Percentiles rank a stretch among this genome's conserved stretches.
Evolutionary conservation across 176 grass and related monocot genomes (phyloP).

Genomic region (Aegilops tauschii): DNA sequence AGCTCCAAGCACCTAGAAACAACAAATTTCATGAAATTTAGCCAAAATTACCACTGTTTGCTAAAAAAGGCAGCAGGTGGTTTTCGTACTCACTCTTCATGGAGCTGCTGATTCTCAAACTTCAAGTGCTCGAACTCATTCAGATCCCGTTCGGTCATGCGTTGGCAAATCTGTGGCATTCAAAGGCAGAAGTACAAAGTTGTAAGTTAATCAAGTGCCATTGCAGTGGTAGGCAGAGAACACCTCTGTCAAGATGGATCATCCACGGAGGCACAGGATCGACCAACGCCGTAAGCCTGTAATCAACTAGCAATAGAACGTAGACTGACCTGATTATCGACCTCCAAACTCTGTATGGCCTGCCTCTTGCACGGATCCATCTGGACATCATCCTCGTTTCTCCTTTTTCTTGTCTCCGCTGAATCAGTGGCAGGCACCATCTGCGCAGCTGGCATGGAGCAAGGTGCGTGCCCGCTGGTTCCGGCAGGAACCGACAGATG

Average conservation of each 20-base stretch:
- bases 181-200: neutral
- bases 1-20: slow-evolving; percentile 23
- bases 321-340: slow-evolving; percentile 23
- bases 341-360: neutral
- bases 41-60: neutral
- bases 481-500: neutral
- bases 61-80: neutral
- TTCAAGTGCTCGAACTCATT: slow-evolving; percentile 28
- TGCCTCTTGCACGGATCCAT: neutral
- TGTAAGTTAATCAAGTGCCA: neutral
- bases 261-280: neutral
- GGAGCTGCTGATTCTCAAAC: slow-evolving; percentile 32
- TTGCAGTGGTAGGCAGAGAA: neutral
- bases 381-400: neutral
- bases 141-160: slow-evolving; percentile 3
- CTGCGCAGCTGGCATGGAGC: neutral
- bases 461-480: neutral
- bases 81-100: slow-evolving; percentile 28
- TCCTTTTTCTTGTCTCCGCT: slow-evolving; percentile 22
- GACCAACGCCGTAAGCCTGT: neutral
- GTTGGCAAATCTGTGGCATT: slow-evolving; percentile 8
- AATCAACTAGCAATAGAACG: neutral
- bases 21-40: neutral
- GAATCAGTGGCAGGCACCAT: neutral
- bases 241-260: neutral